Base-by-base conservation (phyloP, 345 rosid species). In the Combretum micranthum region DNA sequence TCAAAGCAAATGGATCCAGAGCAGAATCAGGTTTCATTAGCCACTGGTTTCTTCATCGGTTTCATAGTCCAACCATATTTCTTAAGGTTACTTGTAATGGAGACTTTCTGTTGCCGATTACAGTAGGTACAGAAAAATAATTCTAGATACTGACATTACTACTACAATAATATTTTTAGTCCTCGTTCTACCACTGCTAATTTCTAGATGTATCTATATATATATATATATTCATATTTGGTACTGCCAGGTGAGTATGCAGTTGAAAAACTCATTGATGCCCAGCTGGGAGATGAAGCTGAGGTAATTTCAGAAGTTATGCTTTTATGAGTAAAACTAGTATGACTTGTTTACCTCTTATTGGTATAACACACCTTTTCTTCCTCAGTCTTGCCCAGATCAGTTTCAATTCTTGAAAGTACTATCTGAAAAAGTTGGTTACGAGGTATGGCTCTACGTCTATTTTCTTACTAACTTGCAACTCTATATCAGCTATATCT, bases 31-130 rank as follows among this genome's bases (percentile, higher is more conserved):
- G 73, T 25, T 64, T 84, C 10, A 57, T 83, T 52, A 83, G 81
- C 4, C 76, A 62, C 18, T 76, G 73, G 20, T 75, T 83, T 71
- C 86, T 88, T 20, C 80, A 72, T 21, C 82, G 80, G 14, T 92
- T 84, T 68, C 87, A 72, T 17, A 75, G 63, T 68, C 98, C 98
- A 11, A 84, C 96, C 4, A 82, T 91, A 66, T 91, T 91, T 72
- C 95, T 91, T 56, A 88, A 86, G 73, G 72, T 91, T 69, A 79
- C 86, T 61, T 91, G 95, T 72, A 83, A 86, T 62, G 95, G 84
- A 18, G 95, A 88, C 65, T 91, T 76, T 72, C 65, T 86, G 74
- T 77, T 91, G 23, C 98, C 96, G 7, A 69, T 92, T 71, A 64
- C 77, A 22, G 95, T 81, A 75, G 96, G 85, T 76, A 71, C 51